Evolutionary conservation across 148 eudicot genomes (phyloP).

Genomic region (Silene conica): DNA sequence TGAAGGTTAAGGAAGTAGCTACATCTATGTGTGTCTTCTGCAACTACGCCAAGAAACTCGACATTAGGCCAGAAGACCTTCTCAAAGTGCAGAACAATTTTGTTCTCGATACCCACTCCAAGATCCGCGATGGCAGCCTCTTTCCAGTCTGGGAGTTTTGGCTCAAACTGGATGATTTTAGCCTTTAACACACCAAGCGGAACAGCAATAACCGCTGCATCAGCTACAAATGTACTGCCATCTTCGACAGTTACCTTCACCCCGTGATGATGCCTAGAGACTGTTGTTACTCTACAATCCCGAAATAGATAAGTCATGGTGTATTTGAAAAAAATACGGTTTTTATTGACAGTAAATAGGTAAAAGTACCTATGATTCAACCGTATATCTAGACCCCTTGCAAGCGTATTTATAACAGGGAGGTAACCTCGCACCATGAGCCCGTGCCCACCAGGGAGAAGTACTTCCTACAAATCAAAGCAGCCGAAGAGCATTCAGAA

Average conservation of each 20-base stretch:
- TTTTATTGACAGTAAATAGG: neutral
- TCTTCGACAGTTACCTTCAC: conserved; percentile 77
- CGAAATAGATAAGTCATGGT: neutral
- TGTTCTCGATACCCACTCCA: conserved; percentile 94
- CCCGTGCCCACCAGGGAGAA: conserved; percentile 99
- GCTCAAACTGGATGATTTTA: conserved; percentile 66
- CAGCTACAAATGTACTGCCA: conserved; percentile 71
- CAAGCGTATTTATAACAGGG: conserved; percentile 90
- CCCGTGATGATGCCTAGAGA: conserved; percentile 64
- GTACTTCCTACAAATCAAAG: conserved; percentile 55
- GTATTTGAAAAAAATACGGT: neutral
- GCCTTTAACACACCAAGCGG: conserved; percentile 94
- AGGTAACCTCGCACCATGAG: conserved; percentile 97
- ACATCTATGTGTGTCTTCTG: conserved; percentile 80
- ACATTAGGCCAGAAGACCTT: conserved; percentile 98
- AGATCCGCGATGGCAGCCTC: conserved; percentile 80
- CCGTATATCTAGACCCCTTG: conserved; percentile 84
- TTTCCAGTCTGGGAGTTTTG: conserved; percentile 92
- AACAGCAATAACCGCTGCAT: conserved; percentile 79
- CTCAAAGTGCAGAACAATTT: conserved; percentile 84
- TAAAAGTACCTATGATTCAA: conserved; percentile 53
- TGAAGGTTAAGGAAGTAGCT: conserved; percentile 97
- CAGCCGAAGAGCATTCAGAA: conserved; percentile 1
- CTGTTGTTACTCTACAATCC: conserved; percentile 56
- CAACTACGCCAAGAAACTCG: conserved; percentile 96